Conservation (phyloP, 495 filamentous ascomycete species). For the Xylaria curta region DNA sequence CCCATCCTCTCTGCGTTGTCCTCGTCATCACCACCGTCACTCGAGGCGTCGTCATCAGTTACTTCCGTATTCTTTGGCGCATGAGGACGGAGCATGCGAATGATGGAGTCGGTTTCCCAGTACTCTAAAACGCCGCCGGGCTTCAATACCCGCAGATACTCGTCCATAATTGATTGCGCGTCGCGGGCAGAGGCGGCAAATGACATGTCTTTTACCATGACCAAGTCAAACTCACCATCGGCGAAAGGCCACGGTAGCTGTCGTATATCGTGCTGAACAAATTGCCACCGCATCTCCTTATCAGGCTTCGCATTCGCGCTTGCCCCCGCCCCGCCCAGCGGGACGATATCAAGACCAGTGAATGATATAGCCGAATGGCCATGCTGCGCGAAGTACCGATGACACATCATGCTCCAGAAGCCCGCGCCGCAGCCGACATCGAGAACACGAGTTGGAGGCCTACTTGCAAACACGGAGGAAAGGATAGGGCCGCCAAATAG, state of each 20-base stretch:
- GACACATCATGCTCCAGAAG: conserved; percentile 87
- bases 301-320: conserved; percentile 47
- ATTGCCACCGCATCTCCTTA: conserved; percentile 83
- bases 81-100: conserved; percentile 78
- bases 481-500: conserved; percentile 83
- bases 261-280: conserved; percentile 86
- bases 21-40: conserved; percentile 60
- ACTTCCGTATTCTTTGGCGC: conserved; percentile 62
- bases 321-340: conserved; percentile 69
- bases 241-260: conserved; percentile 77
- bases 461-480: conserved; percentile 66
- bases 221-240: conserved; percentile 84
- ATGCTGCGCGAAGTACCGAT: conserved; percentile 70
- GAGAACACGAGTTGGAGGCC: conserved; percentile 76
- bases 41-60: conserved; percentile 50
- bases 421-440: conserved; percentile 90
- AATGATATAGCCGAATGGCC: conserved; percentile 71
- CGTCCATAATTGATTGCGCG: conserved; percentile 70
- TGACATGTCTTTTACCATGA: conserved; percentile 88
- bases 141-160: conserved; percentile 77
- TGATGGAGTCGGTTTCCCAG: conserved; percentile 81
- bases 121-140: conserved; percentile 84
- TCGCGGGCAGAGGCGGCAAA: conserved; percentile 69
- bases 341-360: conserved; percentile 83
- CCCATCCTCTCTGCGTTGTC: conserved; percentile 68